Evolutionary conservation across 306 rosid species (phyloP).

Genomic region (Pueraria montana): DNA sequence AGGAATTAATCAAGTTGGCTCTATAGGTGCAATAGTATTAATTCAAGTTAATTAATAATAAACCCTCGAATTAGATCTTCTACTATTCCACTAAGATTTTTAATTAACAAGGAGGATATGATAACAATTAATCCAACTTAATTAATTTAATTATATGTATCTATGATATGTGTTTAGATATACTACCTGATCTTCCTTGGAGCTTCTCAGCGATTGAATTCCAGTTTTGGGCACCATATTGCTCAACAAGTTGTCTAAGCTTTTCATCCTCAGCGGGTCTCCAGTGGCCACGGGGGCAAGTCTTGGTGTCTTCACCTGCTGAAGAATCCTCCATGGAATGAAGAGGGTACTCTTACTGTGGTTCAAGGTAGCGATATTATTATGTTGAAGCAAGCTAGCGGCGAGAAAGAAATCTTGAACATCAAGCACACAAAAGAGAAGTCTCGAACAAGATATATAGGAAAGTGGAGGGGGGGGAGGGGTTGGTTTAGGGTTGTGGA

Average conservation of each 20-base stretch:
- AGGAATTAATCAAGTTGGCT: neutral
- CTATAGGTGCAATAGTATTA: conserved; percentile 16
- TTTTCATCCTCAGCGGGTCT: conserved; percentile 90
- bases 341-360: neutral
- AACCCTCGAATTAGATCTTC: conserved; percentile 42
- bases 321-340: conserved; percentile 71
- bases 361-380: conserved; percentile 9
- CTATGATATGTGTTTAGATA: neutral
- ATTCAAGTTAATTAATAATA: neutral
- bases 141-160: neutral
- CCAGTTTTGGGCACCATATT: conserved; percentile 95
- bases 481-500: conserved; percentile 99
- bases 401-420: conserved; percentile 51
- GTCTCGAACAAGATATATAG: conserved; percentile 66
- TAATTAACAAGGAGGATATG: neutral
- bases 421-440: conserved; percentile 52
- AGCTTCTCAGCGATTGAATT: conserved; percentile 94
- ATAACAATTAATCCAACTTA: neutral
- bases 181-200: conserved; percentile 92
- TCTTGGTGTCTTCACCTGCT: conserved; percentile 61
- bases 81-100: neutral
- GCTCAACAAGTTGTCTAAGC: conserved; percentile 82
- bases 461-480: conserved; percentile 44
- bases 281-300: conserved; percentile 94
- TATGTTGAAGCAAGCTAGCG: conserved; percentile 6